These are phyloP conservation scores for Verbena officinalis DNA, from an alignment of 257 asterid genomes.

Conservation along the genomic window DNA sequence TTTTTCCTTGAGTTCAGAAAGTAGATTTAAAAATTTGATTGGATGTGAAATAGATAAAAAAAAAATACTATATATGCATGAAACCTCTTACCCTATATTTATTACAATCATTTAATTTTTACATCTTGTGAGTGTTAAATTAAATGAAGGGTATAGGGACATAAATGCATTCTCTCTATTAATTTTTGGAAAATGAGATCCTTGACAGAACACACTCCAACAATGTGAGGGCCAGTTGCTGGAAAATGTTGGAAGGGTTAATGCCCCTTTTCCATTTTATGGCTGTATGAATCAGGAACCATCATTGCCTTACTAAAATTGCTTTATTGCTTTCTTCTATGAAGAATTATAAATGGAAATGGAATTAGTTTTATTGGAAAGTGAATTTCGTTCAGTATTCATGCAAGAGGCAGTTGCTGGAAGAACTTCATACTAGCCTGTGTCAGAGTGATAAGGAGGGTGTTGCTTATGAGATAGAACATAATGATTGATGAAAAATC, in stretches of 20 bases:
- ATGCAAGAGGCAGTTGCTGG: not conserved
- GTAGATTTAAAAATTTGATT: too few relatives aligned
- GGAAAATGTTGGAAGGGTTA: not conserved
- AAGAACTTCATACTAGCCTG: not conserved
- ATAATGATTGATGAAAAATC: not conserved
- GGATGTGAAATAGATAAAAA: too few relatives aligned
- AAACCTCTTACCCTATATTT: too few relatives aligned
- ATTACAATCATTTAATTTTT: not conserved
- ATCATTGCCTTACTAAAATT: not conserved
- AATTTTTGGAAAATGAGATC: not conserved
- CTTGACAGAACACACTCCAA: not conserved
- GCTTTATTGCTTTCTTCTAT: not conserved
- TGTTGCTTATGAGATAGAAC: not conserved
- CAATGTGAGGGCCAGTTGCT: not conserved
- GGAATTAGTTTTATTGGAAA: not conserved
- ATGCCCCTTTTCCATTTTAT: not conserved
- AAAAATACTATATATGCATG: too few relatives aligned
- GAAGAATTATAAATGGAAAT: conserved; percentile 13
- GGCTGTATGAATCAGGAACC: not conserved
- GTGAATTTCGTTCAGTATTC: not conserved
- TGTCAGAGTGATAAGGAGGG: not conserved
- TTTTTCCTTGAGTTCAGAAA: too few relatives aligned
- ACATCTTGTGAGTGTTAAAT: not conserved
- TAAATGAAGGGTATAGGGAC: not conserved
- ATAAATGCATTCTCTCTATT: not conserved